These are phyloP conservation scores for Viola pubescens DNA, from an alignment of 441 rosid genomes.

Conservation along the genomic window DNA sequence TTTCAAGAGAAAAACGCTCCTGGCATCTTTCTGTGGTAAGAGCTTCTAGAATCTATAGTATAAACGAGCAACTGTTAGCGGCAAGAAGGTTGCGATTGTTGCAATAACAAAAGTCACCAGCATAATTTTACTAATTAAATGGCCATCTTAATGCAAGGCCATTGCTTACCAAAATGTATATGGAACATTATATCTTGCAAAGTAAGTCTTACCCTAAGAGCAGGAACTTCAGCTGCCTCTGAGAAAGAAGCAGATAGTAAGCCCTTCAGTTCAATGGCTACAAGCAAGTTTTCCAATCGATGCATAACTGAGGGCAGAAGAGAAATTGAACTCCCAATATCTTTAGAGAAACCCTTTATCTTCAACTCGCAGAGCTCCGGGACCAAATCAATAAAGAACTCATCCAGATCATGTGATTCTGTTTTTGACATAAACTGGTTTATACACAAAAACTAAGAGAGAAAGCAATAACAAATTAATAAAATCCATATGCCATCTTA, in stretches of 20 bases:
- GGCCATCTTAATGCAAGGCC: constrained; percentile 9
- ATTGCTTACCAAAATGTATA: constrained; percentile 8
- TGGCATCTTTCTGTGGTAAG: constrained; percentile 96
- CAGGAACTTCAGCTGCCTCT: constrained; percentile 71
- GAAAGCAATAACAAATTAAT: neutral
- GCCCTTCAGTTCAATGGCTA: constrained; percentile 82
- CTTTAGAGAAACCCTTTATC: constrained; percentile 84
- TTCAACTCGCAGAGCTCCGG: constrained; percentile 90
- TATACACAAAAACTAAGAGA: constrained; percentile 7
- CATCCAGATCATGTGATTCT: constrained; percentile 67
- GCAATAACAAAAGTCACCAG: constrained; percentile 1
- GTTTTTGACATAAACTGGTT: constrained; percentile 24
- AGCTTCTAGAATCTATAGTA: constrained; percentile 72
- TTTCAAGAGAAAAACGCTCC: constrained; percentile 93
- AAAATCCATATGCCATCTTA: no score
- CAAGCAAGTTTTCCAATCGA: constrained; percentile 84
- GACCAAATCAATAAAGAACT: constrained; percentile 69
- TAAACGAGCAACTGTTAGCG: constrained; percentile 24
- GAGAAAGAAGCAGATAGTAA: constrained; percentile 56
- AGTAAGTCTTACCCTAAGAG: constrained; percentile 47
- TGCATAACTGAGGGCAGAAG: constrained; percentile 94
- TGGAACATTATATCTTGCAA: constrained; percentile 1
- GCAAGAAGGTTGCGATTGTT: constrained; percentile 11
- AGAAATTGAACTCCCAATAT: constrained; percentile 85
- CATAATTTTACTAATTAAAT: constrained; percentile 12